Base-by-base conservation (phyloP, 2,329 filamentous ascomycete species). In the Curvularia sp. region DNA sequence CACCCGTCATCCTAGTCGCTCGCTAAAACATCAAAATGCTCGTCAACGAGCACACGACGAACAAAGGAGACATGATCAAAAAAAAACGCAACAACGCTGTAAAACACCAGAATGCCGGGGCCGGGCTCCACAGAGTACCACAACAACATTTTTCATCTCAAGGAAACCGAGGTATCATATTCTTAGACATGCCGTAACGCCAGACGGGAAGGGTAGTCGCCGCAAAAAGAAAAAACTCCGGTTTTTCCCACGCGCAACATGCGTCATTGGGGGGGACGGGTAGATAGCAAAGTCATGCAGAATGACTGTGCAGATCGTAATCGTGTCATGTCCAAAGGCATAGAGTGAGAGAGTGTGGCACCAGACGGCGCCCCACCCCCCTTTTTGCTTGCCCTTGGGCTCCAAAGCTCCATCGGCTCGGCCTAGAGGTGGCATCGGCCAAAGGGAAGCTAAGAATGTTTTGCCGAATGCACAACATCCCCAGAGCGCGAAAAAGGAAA, bases 91-190 rank as follows among this genome's bases (percentile, higher is more conserved):
- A 45, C 45, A 49, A 34, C 23, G 49, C 34, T 49, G 43, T 13
- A 54, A 25, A 42, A 32, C 30, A 32, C 36, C 50, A 57, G 23
- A 45, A 21, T 41, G 32, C 55, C 50, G 30, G 41, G 38, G 18
- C 43, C 9, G 30, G 48, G 38, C 50, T 49, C 13, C 28, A 27
- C 23, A 53, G 23, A n/a, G 53, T 34, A 52, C 25, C 48, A 36
- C 30, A 18, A 30, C 49, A 50, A 46, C 38, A 42, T 42, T 58
- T 58, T 54, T 46, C 19, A 28, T 41, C 51, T 27, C 32, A 50
- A 50, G 56, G 48, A 56, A 59, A 56, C 45, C 48, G 41, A 61
- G 56, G 59, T 59, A 61, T 61, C 59, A 59, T 61, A 55, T 61
- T 56, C 49, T 43, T 54, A 36, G 32, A 56, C 38, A 56, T 61